Evolutionary conservation across 164 flowering plant genomes (phyloP), one percentile per base, ranked within the genome.

Genomic region (Euptelea pleiosperma): DNA sequence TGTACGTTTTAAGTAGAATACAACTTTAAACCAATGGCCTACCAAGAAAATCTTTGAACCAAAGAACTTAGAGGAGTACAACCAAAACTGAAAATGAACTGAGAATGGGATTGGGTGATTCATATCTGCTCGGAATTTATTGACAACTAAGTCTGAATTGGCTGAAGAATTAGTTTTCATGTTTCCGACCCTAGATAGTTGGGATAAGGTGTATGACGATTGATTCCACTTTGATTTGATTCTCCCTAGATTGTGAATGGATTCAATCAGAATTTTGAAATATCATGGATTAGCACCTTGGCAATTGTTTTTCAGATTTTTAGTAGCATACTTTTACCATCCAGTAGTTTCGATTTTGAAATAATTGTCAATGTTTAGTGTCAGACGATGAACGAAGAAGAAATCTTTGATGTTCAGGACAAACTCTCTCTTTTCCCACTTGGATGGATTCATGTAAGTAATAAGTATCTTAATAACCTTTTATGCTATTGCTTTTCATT

Each of bases 401-500:
- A 93, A 62, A 83, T 93, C 40, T 93, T 83, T 75, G 97, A 93
- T 40, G 81, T 81, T 70, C 99, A 93, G 65, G 99, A 93, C 79
- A 85, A 70, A 52, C 71, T 71, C 24, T 86, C 99, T 10, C 99
- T 90, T 64, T 90, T 93, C 44, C 90, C 89, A 36, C 86, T 93
- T 67, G 99, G 99, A 3, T 93, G 99, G 99, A 93, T 93, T 64
- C 99, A 93, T 69, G 99, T 93, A 72, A 90, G 98, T 77, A n/a
- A 97, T 93, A 72, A 90, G 98, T 77, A n/a, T 15, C 35, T 16
- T 18, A 40, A 15, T 42, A 28, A 8, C 18, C 57, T 60, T 54
- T n/a, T n/a, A n/a, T n/a, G n/a, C n/a, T n/a, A n/a, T n/a, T n/a
- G n/a, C n/a, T n/a, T n/a, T n/a, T n/a, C 7, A 16, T 35, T 53